Conservation (phyloP, 2,329 filamentous ascomycete genomes). For the Plenodomus biglobosus region DNA sequence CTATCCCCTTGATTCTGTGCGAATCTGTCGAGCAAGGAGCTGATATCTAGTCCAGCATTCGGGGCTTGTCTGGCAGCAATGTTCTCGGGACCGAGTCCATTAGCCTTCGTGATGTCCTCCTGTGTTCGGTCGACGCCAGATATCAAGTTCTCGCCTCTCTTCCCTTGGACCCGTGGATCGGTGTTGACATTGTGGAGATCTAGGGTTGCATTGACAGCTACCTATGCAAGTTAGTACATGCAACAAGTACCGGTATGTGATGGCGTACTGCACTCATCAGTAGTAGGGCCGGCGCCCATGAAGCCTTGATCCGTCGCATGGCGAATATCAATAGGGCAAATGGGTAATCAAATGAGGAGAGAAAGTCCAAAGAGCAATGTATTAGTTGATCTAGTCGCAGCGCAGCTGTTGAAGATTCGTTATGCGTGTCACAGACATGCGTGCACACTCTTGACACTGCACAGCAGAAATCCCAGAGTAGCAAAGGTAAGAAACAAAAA, state of each 20-base stretch:
- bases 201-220: conserved; percentile 26
- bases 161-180: conserved; percentile 24
- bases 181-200: conserved; percentile 28
- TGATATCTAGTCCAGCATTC: conserved; percentile 18
- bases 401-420: conserved; percentile 36
- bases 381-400: conserved; percentile 42
- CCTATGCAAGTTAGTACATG: conserved; percentile 27
- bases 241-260: background rate
- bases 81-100: conserved; percentile 10
- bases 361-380: conserved; percentile 5
- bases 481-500: conserved; percentile 18
- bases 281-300: conserved; percentile 29
- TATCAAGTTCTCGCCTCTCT: conserved; percentile 28
- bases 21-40: conserved; percentile 21
- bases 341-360: background rate
- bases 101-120: conserved; percentile 10
- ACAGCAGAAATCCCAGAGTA: conserved; percentile 39
- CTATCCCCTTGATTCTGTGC: conserved; percentile 14
- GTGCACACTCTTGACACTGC: conserved; percentile 38
- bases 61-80: conserved; percentile 18
- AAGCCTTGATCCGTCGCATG: conserved; percentile 36
- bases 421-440: conserved; percentile 37
- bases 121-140: conserved; percentile 24
- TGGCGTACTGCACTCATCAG: conserved; percentile 35
- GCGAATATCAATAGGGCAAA: conserved; percentile 3